Percentiles rank a stretch among this genome's conserved stretches.
Evolutionary conservation across 1,139 yeast genomes (phyloP).

Genomic region (Candida frijolesensis): DNA sequence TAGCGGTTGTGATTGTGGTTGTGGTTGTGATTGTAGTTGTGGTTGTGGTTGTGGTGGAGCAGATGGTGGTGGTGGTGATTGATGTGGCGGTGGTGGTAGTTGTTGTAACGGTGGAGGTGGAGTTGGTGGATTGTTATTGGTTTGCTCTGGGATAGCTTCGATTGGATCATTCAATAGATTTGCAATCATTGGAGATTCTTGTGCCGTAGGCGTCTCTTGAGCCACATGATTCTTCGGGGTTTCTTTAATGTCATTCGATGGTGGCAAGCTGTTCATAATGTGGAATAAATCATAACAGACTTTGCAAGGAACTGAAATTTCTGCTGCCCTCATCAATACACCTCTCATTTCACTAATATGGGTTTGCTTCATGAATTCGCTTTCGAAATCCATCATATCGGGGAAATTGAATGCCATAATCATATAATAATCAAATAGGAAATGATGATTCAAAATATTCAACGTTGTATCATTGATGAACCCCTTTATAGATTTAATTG

Average conservation of each 20-base stretch:
- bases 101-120: background rate
- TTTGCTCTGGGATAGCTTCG: background rate
- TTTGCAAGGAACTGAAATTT: conserved; percentile 19
- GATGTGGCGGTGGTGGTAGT: too few species aligned
- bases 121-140: background rate
- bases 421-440: conserved; percentile 23
- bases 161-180: conserved; percentile 16
- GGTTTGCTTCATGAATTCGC: conserved; percentile 11
- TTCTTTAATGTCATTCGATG: conserved; percentile 1
- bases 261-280: conserved; percentile 16
- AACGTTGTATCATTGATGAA: conserved; percentile 16
- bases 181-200: conserved; percentile 18
- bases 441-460: conserved; percentile 16
- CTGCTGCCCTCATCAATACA: conserved; percentile 16
- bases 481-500: conserved; percentile 17
- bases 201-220: conserved; percentile 13
- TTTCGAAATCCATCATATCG: conserved; percentile 21
- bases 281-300: conserved; percentile 21
- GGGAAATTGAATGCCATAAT: conserved; percentile 24
- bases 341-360: conserved; percentile 16
- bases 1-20: too few species aligned
- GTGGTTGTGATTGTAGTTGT: background rate
- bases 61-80: background rate
- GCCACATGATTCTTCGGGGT: conserved; percentile 5
- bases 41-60: too few species aligned